These are phyloP conservation scores for Apiospora koreana DNA, from an alignment of 2,329 filamentous ascomycete genomes.

Conservation along the genomic window DNA sequence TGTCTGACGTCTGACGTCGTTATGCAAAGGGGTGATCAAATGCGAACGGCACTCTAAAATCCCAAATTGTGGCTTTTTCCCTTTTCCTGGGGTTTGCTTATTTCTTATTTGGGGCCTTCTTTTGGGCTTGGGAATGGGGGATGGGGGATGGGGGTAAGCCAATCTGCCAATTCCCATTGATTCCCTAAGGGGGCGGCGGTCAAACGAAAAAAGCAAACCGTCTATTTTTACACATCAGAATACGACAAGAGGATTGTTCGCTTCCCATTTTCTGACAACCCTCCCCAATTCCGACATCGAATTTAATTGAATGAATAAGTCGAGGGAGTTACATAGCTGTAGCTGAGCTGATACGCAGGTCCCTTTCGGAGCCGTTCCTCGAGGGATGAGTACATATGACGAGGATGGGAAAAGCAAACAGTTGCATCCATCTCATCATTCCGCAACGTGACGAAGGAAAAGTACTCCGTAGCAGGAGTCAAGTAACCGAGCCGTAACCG, in stretches of 20 bases:
- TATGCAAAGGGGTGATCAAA: slow-evolving; percentile 4
- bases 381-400: not conserved
- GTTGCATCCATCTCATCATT: not conserved
- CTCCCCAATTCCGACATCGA: not conserved
- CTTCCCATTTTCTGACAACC: not conserved
- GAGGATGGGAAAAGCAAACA: not conserved
- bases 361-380: not conserved
- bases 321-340: no score
- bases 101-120: not conserved
- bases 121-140: not conserved
- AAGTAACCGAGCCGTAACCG: slow-evolving; percentile 7
- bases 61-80: not conserved
- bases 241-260: not conserved
- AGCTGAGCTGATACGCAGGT: not conserved
- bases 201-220: slow-evolving; percentile 8
- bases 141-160: slow-evolving; percentile 4
- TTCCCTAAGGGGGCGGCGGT: not conserved
- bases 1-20: slow-evolving; percentile 8
- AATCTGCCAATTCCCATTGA: not conserved
- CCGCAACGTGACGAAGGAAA: no score
- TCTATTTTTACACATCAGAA: slow-evolving; percentile 9
- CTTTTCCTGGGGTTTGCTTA: slow-evolving; percentile 7
- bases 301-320: not conserved
- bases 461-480: not conserved
- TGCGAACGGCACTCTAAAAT: slow-evolving; percentile 7